These are phyloP conservation scores for Ziziphus jujuba DNA, from an alignment of 306 rosid genomes.

Conservation along the genomic window DNA sequence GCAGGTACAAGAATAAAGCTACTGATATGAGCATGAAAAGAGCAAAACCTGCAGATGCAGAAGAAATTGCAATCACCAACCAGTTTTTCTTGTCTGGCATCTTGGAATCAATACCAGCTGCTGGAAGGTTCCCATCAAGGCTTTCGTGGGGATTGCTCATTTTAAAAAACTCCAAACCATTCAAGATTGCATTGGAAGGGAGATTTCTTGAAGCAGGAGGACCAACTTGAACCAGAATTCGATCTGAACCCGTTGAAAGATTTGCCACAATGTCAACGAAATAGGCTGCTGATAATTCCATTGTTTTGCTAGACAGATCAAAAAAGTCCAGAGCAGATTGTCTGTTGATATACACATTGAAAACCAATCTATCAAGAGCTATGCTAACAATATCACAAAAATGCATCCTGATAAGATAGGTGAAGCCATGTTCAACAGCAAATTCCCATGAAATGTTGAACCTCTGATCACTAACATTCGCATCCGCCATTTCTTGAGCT, in stretches of 20 bases:
- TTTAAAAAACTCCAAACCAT: constrained; percentile 44
- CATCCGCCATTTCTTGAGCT: constrained; percentile 47
- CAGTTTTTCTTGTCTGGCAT: constrained; percentile 20
- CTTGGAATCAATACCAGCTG: constrained; percentile 20
- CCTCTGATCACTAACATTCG: constrained; percentile 35
- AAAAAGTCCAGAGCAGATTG: constrained; percentile 32
- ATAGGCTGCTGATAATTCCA: constrained; percentile 31
- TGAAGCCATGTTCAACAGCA: constrained; percentile 28
- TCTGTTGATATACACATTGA: constrained; percentile 39
- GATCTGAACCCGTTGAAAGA: constrained; percentile 11
- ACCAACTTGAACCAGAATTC: constrained; percentile 40
- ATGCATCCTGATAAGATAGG: constrained; percentile 35
- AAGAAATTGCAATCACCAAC: constrained; percentile 21
- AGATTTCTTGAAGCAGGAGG: constrained; percentile 24
- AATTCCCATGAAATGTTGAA: constrained; percentile 43
- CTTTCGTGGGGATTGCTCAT: constrained; percentile 26
- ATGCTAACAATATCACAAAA: constrained; percentile 36
- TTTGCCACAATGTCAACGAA: constrained; percentile 28
- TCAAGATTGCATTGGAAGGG: constrained; percentile 39
- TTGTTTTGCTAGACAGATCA: constrained; percentile 37
- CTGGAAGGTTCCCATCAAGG: constrained; percentile 22
- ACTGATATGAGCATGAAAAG: constrained; percentile 25
- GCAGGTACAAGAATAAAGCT: constrained; percentile 8
- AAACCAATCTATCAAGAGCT: constrained; percentile 27
- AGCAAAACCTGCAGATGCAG: constrained; percentile 16